phyloP scores from a whole-genome alignment of 2,329 filamentous ascomycete genomes.

The Verticillium zaregamsianum region DNA sequence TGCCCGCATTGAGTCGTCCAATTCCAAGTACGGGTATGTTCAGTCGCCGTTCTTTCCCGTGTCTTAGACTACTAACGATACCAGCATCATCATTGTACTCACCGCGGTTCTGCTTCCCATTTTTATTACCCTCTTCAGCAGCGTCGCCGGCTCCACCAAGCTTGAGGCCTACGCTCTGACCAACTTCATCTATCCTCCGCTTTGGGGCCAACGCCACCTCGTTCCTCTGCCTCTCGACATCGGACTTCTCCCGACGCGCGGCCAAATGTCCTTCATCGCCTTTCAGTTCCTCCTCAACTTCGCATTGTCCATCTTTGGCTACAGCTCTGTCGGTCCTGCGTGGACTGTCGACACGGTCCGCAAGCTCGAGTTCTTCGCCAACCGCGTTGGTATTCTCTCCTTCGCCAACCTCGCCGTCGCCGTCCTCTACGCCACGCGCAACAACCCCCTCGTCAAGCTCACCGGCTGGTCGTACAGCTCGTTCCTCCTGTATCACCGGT shows the following conservation, averaged over 20 bases:
- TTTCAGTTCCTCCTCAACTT: slow-evolving; percentile 28
- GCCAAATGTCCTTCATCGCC: slow-evolving; percentile 28
- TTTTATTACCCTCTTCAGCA: slow-evolving; percentile 26
- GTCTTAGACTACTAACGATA: neutral
- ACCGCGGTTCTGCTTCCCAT: slow-evolving; percentile 26
- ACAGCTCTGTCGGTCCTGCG: slow-evolving; percentile 10
- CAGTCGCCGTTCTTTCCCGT: neutral
- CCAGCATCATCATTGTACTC: slow-evolving; percentile 16
- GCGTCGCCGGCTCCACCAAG: slow-evolving; percentile 22
- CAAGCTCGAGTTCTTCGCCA: slow-evolving; percentile 15
- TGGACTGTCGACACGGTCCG: slow-evolving; percentile 21
- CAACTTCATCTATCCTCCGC: slow-evolving; percentile 24
- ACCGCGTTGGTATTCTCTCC: slow-evolving; percentile 7
- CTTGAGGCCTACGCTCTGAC: neutral
- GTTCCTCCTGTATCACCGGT: slow-evolving; percentile 8
- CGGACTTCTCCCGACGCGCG: slow-evolving; percentile 27
- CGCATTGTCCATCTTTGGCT: slow-evolving; percentile 25
- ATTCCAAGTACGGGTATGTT: neutral
- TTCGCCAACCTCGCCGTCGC: slow-evolving; percentile 7
- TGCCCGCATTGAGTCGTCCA: neutral
- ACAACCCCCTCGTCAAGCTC: slow-evolving; percentile 3
- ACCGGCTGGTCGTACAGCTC: slow-evolving; percentile 8
- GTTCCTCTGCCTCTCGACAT: slow-evolving; percentile 21
- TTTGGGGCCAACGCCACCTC: slow-evolving; percentile 25
- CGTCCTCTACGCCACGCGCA: slow-evolving; percentile 6